phyloP scores from a whole-genome alignment of 148 eudicot genomes.

The Dianthus caryophyllus region DNA sequence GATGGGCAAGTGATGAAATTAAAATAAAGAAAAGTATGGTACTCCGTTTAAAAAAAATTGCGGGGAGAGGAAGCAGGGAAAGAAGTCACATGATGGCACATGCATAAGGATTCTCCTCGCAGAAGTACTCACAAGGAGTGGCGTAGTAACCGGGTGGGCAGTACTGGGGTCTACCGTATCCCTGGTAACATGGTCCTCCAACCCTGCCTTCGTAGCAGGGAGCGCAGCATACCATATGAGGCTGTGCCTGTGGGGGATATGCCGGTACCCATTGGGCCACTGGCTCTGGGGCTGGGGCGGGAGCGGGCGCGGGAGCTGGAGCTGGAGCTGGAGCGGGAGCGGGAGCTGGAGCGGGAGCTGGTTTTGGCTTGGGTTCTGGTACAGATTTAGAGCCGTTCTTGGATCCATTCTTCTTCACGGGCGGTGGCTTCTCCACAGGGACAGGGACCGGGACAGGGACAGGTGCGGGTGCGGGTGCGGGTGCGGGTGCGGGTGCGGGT shows the following conservation, averaged over 20 bases:
- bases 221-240: conserved; percentile 20
- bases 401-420: too few species aligned
- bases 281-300: neutral
- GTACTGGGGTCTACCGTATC: conserved; percentile 16
- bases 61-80: too few species aligned
- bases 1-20: too few species aligned
- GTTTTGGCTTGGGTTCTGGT: too few species aligned
- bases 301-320: neutral
- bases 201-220: conserved; percentile 27
- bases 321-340: neutral
- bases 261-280: neutral
- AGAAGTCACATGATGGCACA: conserved; percentile 37
- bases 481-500: too few species aligned
- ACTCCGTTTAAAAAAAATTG: too few species aligned
- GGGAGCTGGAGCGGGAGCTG: too few species aligned
- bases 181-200: conserved; percentile 40
- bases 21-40: too few species aligned
- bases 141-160: conserved; percentile 16
- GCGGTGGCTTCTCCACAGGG: too few species aligned
- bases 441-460: too few species aligned
- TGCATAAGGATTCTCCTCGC: conserved; percentile 34
- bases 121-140: conserved; percentile 27
- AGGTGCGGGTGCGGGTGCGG: too few species aligned
- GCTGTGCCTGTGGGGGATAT: neutral
- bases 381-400: too few species aligned